These are phyloP conservation scores for Passiflora organensis DNA, from an alignment of 345 rosid species.

Conservation along the genomic window DNA sequence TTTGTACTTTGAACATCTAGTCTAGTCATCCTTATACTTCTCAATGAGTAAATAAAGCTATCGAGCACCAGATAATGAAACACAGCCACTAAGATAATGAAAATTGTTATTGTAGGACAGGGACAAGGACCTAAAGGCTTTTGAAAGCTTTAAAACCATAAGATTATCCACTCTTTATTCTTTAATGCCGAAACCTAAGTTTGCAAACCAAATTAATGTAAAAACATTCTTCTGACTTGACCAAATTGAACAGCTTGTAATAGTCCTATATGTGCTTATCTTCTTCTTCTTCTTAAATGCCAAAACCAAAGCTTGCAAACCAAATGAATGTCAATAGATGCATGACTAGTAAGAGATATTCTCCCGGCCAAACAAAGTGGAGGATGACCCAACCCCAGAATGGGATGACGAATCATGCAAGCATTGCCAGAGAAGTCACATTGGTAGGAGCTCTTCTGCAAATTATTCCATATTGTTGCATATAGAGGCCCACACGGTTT, in stretches of 20 bases:
- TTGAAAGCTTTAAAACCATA: too few species aligned
- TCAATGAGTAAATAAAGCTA: background rate
- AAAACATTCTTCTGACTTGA: constrained; percentile 9
- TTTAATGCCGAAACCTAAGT: too few species aligned
- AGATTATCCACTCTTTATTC: too few species aligned
- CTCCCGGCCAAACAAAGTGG: constrained; percentile 6
- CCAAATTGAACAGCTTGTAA: background rate
- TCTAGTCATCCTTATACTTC: background rate
- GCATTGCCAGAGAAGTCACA: constrained; percentile 2
- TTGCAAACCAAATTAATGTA: too few species aligned
- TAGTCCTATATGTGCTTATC: background rate
- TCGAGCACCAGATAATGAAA: too few species aligned
- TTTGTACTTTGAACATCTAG: constrained; percentile 3
- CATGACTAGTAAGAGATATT: background rate
- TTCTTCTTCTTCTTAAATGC: background rate
- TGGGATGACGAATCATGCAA: constrained; percentile 9
- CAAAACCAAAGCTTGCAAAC: constrained; percentile 15
- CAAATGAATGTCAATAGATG: constrained; percentile 10
- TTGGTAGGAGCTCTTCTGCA: background rate
- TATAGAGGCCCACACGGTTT: constrained; percentile 21
- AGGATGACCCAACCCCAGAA: constrained; percentile 2
- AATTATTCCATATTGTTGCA: too few species aligned
- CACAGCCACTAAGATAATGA: too few species aligned
- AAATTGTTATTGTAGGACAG: too few species aligned
- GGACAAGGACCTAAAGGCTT: too few species aligned